Evolutionary conservation across 225 moss, liverwort and hornwort genomes (phyloP).

Genomic region (Physcomitrellopsis africana): DNA sequence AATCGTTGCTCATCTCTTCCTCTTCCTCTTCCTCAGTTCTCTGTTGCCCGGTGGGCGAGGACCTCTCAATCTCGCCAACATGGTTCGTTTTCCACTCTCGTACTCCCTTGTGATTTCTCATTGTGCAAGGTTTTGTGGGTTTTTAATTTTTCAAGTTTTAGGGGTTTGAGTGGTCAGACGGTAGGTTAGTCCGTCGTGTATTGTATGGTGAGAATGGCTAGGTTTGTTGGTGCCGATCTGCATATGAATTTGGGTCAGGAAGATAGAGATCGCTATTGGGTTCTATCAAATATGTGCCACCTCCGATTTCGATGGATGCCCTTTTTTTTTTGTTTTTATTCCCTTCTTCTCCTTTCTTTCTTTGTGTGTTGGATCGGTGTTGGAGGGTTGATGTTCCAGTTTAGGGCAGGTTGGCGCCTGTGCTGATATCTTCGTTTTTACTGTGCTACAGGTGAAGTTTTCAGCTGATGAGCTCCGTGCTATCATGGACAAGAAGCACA

Average conservation of each 20-base stretch:
- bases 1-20: too few species aligned
- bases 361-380: neutral
- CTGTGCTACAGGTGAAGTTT: constrained; percentile 32
- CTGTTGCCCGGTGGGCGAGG: too few species aligned
- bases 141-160: too few species aligned
- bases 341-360: neutral
- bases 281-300: neutral
- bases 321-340: neutral
- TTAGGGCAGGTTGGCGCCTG: neutral
- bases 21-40: too few species aligned
- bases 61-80: too few species aligned
- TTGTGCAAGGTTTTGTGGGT: neutral
- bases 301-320: neutral
- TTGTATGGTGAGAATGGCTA: neutral
- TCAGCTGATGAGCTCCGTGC: constrained; percentile 32
- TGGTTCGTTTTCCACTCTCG: too few species aligned
- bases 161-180: too few species aligned
- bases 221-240: neutral
- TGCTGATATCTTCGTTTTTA: neutral
- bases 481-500: constrained; percentile 42
- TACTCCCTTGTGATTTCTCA: too few species aligned
- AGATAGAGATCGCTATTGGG: neutral
- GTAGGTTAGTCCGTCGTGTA: too few species aligned
- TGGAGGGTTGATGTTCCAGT: neutral
- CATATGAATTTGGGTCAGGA: neutral